Percentiles rank a stretch among this genome's conserved stretches.
Conservation (phyloP, 345 rosid species). For the Trapa bicornis region DNA sequence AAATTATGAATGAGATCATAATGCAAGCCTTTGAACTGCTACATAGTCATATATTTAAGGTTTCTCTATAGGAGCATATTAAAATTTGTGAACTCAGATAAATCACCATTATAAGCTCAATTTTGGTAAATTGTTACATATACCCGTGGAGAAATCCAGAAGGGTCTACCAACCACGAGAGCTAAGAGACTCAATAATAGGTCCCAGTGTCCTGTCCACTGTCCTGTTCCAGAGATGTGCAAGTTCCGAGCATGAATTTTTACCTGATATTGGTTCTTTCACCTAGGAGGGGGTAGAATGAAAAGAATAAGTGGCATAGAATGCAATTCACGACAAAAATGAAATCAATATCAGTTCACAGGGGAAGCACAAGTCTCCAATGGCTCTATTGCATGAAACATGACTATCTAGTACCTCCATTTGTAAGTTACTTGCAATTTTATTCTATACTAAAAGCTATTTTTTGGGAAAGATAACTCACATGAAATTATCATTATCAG, state of each 20-base stretch:
- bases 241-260: slow-evolving; percentile 38
- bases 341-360: background rate
- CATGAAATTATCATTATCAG: background rate
- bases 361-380: background rate
- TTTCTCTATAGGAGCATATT: background rate
- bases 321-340: background rate
- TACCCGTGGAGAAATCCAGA: slow-evolving; percentile 5
- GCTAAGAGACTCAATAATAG: slow-evolving; percentile 45
- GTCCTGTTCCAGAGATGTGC: slow-evolving; percentile 72
- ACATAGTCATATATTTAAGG: background rate
- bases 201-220: slow-evolving; percentile 65
- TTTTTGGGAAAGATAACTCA: background rate
- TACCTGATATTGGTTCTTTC: slow-evolving; percentile 46
- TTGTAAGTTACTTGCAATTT: background rate
- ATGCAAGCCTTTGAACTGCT: background rate
- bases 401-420: background rate
- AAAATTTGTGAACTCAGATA: slow-evolving; percentile 2
- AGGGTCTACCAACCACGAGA: slow-evolving; percentile 51
- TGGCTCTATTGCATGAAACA: background rate
- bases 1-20: background rate
- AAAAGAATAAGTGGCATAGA: background rate
- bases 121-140: slow-evolving; percentile 5
- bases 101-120: slow-evolving; percentile 9
- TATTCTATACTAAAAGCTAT: background rate
- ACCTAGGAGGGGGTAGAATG: slow-evolving; percentile 19